Percentiles rank a stretch among this genome's conserved stretches.
Evolutionary conservation across 495 filamentous ascomycete species (phyloP).

Genomic region (Aspergillus baeticus): DNA sequence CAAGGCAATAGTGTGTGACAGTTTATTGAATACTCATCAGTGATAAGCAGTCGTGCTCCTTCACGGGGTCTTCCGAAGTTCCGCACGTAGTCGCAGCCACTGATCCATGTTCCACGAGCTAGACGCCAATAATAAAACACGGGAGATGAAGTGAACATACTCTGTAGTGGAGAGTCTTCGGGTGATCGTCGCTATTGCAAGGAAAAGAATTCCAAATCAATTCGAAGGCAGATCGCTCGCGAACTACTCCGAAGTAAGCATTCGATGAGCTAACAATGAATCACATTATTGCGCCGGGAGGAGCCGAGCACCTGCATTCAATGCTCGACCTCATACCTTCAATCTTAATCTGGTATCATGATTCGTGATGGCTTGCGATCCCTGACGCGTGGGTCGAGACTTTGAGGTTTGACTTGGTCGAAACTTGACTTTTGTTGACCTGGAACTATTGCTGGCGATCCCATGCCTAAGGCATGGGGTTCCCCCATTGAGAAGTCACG

Average conservation of each 20-base stretch:
- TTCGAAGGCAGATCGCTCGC: background rate
- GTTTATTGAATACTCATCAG: too few species aligned
- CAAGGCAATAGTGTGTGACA: too few species aligned
- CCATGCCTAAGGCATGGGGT: constrained; percentile 7
- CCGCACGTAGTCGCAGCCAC: constrained; percentile 7
- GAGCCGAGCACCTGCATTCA: constrained; percentile 1
- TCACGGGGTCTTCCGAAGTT: background rate
- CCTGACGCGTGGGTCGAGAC: too few species aligned
- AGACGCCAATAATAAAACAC: background rate
- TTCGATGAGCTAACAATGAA: background rate
- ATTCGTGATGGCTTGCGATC: too few species aligned
- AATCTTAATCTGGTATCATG: too few species aligned
- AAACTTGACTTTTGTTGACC: too few species aligned
- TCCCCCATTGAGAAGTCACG: constrained; percentile 7
- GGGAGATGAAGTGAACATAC: background rate
- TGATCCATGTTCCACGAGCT: background rate
- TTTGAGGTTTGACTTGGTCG: too few species aligned
- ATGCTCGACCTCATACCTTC: too few species aligned
- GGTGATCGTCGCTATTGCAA: background rate
- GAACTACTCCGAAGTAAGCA: background rate
- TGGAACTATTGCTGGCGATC: constrained; percentile 8
- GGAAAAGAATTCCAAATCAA: constrained; percentile 3
- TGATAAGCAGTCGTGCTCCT: background rate
- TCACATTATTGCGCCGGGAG: background rate
- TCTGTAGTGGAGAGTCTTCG: background rate